Conservation (phyloP, 768 basidiomycete genomes). For the Krasilnikovozyma curviuscula region DNA sequence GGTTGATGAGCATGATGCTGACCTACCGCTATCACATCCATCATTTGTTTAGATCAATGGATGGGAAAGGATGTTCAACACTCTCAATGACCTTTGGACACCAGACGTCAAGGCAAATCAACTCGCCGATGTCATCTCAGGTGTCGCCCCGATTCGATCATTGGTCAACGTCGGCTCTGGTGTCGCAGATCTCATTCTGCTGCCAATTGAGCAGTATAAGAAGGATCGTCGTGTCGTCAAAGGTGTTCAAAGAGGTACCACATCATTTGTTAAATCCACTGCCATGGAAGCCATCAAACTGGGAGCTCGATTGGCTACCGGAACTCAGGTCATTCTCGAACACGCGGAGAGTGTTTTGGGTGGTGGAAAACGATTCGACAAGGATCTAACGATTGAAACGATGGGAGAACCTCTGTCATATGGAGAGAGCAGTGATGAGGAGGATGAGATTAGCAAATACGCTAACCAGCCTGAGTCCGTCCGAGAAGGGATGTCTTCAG, state of each 20-base stretch:
- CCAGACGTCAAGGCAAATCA: constrained; percentile 98
- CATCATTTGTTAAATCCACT: constrained; percentile 78
- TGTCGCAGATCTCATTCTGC: constrained; percentile 80
- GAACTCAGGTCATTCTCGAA: constrained; percentile 93
- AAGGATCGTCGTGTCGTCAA: constrained; percentile 85
- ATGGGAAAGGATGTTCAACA: constrained; percentile 72
- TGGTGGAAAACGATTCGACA: constrained; percentile 40
- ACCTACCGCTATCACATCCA: background rate
- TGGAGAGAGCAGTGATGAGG: constrained; percentile 20
- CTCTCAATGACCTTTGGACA: constrained; percentile 95
- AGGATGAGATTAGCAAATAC: constrained; percentile 44
- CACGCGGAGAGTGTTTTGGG: constrained; percentile 82
- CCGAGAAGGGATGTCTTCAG: constrained; percentile 68
- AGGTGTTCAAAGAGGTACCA: constrained; percentile 84
- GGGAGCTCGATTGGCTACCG: constrained; percentile 81
- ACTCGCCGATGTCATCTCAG: constrained; percentile 87
- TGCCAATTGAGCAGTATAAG: constrained; percentile 93
- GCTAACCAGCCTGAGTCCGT: constrained; percentile 74
- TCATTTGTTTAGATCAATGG: constrained; percentile 52
- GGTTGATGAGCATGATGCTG: background rate
- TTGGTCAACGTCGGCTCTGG: constrained; percentile 95
- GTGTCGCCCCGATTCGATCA: constrained; percentile 86
- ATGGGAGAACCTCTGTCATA: constrained; percentile 35
- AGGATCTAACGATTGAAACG: constrained; percentile 47
- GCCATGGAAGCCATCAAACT: constrained; percentile 90